Base-by-base conservation (phyloP, 805 yeast species). In the Komagataella populi region DNA sequence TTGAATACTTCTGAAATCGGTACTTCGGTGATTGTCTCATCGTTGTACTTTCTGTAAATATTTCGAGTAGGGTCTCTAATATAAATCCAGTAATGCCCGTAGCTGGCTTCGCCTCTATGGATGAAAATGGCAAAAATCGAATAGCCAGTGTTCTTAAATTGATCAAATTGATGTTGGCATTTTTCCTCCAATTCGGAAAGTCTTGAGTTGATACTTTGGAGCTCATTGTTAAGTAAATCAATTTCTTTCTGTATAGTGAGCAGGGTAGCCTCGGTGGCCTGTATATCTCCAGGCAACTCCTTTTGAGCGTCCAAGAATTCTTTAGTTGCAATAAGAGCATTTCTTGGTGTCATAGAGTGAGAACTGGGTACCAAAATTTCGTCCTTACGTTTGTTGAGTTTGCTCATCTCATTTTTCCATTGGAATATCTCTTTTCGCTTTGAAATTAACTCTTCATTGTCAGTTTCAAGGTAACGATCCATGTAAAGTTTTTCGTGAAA, bases 51-150 rank as follows among this genome's bases (percentile, higher is more conserved):
- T 55, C 96, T 73, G 78, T 81, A 93, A 18, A 85, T 68, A 24
- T 77, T 74, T 17, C 74, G 72, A 55, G 74, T 74, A 2, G 81
- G 78, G 65, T 93, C 98, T 53, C 78, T 80, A 55, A 93, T 90
- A 63, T 91, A 93, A 16, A 91, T 78, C 97, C 98, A 93, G 65
- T 93, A 93, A 66, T 93, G 99, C 2, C 99, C 99, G 61, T 87
- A 91, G 50, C 88, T 82, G 0, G 96, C 98, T 60, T 89, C 95
- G 6, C 99, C 99, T 49, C 96, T 72, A 64, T 93, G 99, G 48
- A 93, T 88, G 62, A 93, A 93, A 6, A 91, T 82, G 0, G 98
- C 95, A 69, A 90, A 91, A 10, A 93, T 73, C 0, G 86, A 74
- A 65, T 91, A 93, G 0, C 90, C 95, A 24, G 83, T 74, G 49